Conservation (phyloP, 129 eudicot genomes). For the Heracleum sosnowskyi region DNA sequence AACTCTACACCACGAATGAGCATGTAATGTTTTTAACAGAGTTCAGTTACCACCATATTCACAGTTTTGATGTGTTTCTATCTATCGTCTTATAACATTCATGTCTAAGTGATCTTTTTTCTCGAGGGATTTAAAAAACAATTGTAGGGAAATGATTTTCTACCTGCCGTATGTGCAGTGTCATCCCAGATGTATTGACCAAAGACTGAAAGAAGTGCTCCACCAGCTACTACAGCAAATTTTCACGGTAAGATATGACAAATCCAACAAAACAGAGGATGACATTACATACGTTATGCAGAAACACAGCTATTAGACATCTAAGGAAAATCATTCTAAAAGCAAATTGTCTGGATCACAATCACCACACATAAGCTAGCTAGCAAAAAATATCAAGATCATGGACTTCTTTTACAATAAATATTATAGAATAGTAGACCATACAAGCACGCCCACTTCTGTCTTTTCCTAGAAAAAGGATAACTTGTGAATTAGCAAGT, state of each 20-base stretch:
- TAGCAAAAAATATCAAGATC: not conserved
- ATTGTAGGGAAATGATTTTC: not conserved
- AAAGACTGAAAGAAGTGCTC: constrained; percentile 97
- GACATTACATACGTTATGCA: not conserved
- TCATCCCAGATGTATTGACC: constrained; percentile 98
- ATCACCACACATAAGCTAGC: not conserved
- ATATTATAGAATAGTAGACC: not conserved
- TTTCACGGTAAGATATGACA: not conserved
- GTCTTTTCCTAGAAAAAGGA: constrained; percentile 7
- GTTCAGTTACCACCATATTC: not conserved
- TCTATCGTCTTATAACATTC: not conserved
- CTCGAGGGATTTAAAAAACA: not conserved
- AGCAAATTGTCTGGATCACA: no score
- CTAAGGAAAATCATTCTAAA: not conserved
- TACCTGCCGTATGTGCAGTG: constrained; percentile 97
- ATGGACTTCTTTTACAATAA: not conserved
- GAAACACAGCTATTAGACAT: not conserved
- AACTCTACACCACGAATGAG: not conserved
- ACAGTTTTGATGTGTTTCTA: not conserved
- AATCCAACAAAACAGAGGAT: not conserved
- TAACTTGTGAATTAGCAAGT: not conserved
- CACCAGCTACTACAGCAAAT: constrained; percentile 54
- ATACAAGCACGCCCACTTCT: not conserved
- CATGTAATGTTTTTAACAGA: not conserved
- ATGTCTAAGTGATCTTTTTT: not conserved